Percentiles rank a stretch among this genome's conserved stretches.
Conservation (phyloP, 495 filamentous ascomycete species). For the Lasiosphaeria hispida region DNA sequence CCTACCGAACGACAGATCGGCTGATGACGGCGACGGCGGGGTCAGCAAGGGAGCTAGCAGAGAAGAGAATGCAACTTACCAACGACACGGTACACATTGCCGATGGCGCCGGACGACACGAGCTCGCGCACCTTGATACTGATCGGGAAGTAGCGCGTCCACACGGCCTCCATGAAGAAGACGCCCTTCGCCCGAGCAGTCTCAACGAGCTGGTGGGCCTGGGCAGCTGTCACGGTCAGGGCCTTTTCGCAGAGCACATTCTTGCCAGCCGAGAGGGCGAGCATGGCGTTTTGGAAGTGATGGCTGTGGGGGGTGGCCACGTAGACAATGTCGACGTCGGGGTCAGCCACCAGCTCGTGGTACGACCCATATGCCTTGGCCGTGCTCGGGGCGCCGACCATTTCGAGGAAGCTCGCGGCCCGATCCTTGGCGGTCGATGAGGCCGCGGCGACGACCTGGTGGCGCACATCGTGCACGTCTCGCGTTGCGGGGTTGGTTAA, state of each 20-base stretch:
- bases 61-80: constrained; percentile 35
- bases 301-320: constrained; percentile 94
- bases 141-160: constrained; percentile 89
- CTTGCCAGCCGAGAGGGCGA: constrained; percentile 79
- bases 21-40: constrained; percentile 21
- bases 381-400: constrained; percentile 58
- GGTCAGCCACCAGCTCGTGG: constrained; percentile 70
- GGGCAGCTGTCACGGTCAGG: constrained; percentile 83
- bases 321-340: constrained; percentile 82
- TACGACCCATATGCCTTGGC: constrained; percentile 82
- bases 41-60: not conserved
- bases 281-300: constrained; percentile 88
- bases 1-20: constrained; percentile 58
- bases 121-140: constrained; percentile 71
- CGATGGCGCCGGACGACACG: constrained; percentile 67
- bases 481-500: constrained; percentile 72
- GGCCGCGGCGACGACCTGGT: constrained; percentile 77
- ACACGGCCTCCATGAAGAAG: constrained; percentile 96
- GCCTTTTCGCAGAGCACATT: constrained; percentile 92
- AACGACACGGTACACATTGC: constrained; percentile 71
- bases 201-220: constrained; percentile 71
- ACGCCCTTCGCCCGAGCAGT: constrained; percentile 75
- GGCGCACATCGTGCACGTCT: constrained; percentile 68
- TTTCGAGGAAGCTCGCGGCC: constrained; percentile 69
- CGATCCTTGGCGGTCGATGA: constrained; percentile 70